Conservation (phyloP, 1,284 basidiomycete genomes). For the Grifola frondosa region DNA sequence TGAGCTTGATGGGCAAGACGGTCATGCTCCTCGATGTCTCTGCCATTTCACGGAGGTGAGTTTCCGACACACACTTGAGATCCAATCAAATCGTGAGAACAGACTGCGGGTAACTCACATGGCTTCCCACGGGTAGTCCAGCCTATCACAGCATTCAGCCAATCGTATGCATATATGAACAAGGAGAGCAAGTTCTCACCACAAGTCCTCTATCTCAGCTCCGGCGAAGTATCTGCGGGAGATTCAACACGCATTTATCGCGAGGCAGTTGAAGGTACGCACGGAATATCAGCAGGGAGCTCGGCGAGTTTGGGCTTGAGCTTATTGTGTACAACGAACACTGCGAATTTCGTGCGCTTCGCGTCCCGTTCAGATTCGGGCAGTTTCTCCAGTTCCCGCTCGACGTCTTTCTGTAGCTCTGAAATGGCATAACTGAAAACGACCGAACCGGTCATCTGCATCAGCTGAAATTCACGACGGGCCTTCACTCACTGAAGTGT, state of each 20-base stretch:
- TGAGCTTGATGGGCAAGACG: too few relatives aligned
- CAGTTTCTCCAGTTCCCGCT: conserved; percentile 63
- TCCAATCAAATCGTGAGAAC: conserved; percentile 16
- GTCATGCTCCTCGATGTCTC: conserved; percentile 80
- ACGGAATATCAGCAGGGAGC: conserved; percentile 69
- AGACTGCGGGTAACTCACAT: conserved; percentile 45
- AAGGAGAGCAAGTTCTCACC: conserved; percentile 31
- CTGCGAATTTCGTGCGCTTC: conserved; percentile 77
- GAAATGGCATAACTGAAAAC: conserved; percentile 75
- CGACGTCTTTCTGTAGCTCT: conserved; percentile 86
- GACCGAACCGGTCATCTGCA: conserved; percentile 7
- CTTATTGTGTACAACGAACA: conserved; percentile 97
- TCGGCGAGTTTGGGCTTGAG: conserved; percentile 79
- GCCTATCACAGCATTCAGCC: conserved; percentile 42
- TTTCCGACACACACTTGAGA: conserved; percentile 2
- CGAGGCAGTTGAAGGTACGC: conserved; percentile 29
- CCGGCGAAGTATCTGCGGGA: conserved; percentile 64
- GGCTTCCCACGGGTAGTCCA: conserved; percentile 85
- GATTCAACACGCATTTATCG: not conserved
- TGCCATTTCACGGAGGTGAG: conserved; percentile 28
- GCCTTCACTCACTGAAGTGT: conserved; percentile 81
- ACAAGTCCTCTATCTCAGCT: conserved; percentile 58
- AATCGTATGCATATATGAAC: conserved; percentile 11
- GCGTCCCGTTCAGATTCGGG: conserved; percentile 72
- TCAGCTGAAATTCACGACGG: too few relatives aligned